Conservation (phyloP, 2,329 filamentous ascomycete genomes). For the Beauveria rudraprayagi region DNA sequence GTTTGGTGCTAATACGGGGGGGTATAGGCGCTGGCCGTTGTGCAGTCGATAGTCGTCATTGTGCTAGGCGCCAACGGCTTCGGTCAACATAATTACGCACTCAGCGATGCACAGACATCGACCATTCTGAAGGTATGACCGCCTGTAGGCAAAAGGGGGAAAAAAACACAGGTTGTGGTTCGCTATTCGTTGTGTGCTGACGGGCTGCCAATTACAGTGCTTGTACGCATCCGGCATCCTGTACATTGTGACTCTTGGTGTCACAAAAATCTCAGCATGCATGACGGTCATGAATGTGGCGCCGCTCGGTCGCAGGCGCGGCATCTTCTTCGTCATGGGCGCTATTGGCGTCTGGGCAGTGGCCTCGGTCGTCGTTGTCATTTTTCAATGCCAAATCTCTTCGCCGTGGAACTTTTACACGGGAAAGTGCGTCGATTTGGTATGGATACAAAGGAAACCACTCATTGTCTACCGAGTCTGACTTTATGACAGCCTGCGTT, state of each 20-base stretch:
- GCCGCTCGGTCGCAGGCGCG: conserved; percentile 2
- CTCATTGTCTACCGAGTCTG: background rate
- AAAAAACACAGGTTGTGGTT: background rate
- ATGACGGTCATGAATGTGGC: conserved; percentile 5
- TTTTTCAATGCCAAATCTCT: conserved; percentile 3
- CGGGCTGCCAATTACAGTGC: background rate
- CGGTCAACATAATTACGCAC: conserved; percentile 12
- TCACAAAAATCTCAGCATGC: conserved; percentile 2
- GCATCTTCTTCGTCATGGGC: conserved; percentile 1
- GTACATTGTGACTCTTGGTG: background rate
- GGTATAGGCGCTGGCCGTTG: conserved; percentile 14
- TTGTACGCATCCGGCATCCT: conserved; percentile 4
- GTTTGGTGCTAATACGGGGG: background rate
- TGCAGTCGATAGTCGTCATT: conserved; percentile 15
- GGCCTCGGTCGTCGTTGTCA: background rate
- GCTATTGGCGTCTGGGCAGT: background rate
- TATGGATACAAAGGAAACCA: background rate
- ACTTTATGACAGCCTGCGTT: background rate
- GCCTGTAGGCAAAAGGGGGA: background rate
- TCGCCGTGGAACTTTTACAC: background rate
- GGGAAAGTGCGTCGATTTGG: background rate
- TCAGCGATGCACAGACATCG: conserved; percentile 4
- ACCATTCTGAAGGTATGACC: conserved; percentile 11
- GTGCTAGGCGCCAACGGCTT: conserved; percentile 14
- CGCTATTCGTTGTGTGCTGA: background rate